A percentile compares a stretch with the other conserved stretches of the same genome.
phyloP scores from a whole-genome alignment of 805 yeast genomes.

The Cyberlindnera japonica region DNA sequence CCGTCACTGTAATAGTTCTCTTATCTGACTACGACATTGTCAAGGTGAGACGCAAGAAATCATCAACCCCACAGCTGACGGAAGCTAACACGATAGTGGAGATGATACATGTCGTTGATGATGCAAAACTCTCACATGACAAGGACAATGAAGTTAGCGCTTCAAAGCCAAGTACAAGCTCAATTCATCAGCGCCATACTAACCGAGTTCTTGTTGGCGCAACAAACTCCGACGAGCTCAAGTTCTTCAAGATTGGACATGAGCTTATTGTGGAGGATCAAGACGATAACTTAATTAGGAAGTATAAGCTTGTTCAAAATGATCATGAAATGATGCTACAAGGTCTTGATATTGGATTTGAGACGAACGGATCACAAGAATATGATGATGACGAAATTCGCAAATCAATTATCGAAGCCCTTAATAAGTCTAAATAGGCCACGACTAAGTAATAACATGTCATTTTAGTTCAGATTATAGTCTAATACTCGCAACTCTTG shows the following conservation, averaged over 20 bases:
- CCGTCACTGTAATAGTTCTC: slow-evolving; percentile 56
- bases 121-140: not conserved
- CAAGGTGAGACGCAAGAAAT: slow-evolving; percentile 4
- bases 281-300: slow-evolving; percentile 14
- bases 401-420: slow-evolving; percentile 2
- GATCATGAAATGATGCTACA: slow-evolving; percentile 7
- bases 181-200: not conserved
- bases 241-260: slow-evolving; percentile 14
- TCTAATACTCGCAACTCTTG: no score
- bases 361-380: not conserved
- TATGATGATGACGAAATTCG: slow-evolving; percentile 12
- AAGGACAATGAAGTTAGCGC: not conserved
- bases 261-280: slow-evolving; percentile 16
- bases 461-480: no score
- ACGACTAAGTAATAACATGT: no score
- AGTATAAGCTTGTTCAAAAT: slow-evolving; percentile 4
- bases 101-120: not conserved
- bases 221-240: slow-evolving; percentile 11
- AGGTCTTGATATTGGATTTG: slow-evolving; percentile 6
- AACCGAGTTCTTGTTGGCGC: slow-evolving; percentile 9
- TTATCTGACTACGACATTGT: slow-evolving; percentile 10
- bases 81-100: slow-evolving; percentile 4
- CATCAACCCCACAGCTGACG: not conserved
- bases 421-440: not conserved
- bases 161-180: slow-evolving; percentile 1